phyloP scores from a whole-genome alignment of 192 early-diverging fungal genomes.

The Coemansia sp. region DNA sequence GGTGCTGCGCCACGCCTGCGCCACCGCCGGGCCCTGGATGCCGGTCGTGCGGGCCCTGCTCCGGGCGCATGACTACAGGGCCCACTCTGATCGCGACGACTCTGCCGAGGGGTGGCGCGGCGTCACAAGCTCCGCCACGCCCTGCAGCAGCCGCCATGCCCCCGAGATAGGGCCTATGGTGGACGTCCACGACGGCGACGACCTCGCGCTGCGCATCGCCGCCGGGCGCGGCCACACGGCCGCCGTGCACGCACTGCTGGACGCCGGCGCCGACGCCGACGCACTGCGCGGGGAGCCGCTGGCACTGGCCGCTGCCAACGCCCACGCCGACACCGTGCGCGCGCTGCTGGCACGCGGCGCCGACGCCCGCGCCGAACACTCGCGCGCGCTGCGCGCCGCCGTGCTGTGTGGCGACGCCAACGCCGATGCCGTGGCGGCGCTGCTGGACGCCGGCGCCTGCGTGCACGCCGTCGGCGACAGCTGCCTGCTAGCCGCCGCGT shows the following conservation, averaged over 20 bases:
- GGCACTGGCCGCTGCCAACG: constrained; percentile 28
- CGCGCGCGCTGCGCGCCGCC: constrained; percentile 41
- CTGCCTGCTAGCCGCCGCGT: constrained; percentile 45
- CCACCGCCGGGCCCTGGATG: constrained; percentile 25
- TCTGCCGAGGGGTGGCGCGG: neutral
- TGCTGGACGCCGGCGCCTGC: constrained; percentile 37
- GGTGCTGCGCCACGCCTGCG: constrained; percentile 49
- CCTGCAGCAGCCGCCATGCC: no score
- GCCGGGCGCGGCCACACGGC: constrained; percentile 27
- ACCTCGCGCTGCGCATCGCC: constrained; percentile 38
- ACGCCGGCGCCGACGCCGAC: constrained; percentile 28
- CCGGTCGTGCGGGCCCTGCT: constrained; percentile 34
- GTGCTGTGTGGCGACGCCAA: constrained; percentile 47
- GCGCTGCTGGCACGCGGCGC: constrained; percentile 40
- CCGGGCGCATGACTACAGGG: constrained; percentile 3
- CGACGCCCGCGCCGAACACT: constrained; percentile 17
- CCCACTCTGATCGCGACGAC: no score
- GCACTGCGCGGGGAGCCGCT: constrained; percentile 33
- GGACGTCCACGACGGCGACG: constrained; percentile 36
- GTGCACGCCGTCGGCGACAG: constrained; percentile 33
- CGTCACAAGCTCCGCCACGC: no score
- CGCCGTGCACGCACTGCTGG: constrained; percentile 21
- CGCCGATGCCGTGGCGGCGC: constrained; percentile 8
- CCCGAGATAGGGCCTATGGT: constrained; percentile 14
- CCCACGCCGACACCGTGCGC: constrained; percentile 9